Percentiles rank a stretch among this genome's conserved stretches.
These are phyloP conservation scores for Neurospora sp. DNA, from an alignment of 495 filamentous ascomycete species.

Conservation along the genomic window DNA sequence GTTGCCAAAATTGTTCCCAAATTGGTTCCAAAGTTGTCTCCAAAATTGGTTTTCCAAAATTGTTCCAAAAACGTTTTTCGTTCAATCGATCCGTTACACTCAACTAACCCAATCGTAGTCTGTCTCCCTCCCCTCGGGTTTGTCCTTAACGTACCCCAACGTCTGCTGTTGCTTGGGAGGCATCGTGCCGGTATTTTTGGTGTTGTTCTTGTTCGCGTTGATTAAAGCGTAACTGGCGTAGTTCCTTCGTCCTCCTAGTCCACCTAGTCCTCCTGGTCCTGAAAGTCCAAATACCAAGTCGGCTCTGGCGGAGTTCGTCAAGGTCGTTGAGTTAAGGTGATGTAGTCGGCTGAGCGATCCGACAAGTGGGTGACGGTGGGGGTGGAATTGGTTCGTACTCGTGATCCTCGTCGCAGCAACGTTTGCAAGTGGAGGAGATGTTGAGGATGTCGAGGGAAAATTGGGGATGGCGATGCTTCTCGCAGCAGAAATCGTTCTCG, in stretches of 20 bases:
- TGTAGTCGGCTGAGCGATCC: neutral
- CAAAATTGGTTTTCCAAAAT: neutral
- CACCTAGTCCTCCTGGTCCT: neutral
- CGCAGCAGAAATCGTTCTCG: neutral
- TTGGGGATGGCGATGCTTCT: neutral
- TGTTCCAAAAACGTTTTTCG: neutral
- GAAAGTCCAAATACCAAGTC: neutral
- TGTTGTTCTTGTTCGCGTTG: neutral
- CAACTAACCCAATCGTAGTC: constrained; percentile 71
- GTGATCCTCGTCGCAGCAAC: neutral
- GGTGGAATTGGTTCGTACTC: neutral
- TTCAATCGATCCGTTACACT: neutral
- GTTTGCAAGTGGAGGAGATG: neutral
- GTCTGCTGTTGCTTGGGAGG: constrained; percentile 67
- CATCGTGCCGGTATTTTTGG: constrained; percentile 23
- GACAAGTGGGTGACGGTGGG: neutral
- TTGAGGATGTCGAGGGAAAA: neutral
- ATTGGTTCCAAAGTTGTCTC: neutral
- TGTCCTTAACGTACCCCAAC: constrained; percentile 77
- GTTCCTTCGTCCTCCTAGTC: neutral
- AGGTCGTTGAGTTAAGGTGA: neutral
- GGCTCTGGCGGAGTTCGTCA: neutral
- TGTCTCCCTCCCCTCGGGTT: constrained; percentile 35
- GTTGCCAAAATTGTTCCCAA: neutral
- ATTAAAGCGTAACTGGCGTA: neutral